Evolutionary conservation across 2,329 filamentous ascomycete genomes (phyloP), one percentile per base, ranked within the genome.

Genomic region (Aureobasidium sp.): DNA sequence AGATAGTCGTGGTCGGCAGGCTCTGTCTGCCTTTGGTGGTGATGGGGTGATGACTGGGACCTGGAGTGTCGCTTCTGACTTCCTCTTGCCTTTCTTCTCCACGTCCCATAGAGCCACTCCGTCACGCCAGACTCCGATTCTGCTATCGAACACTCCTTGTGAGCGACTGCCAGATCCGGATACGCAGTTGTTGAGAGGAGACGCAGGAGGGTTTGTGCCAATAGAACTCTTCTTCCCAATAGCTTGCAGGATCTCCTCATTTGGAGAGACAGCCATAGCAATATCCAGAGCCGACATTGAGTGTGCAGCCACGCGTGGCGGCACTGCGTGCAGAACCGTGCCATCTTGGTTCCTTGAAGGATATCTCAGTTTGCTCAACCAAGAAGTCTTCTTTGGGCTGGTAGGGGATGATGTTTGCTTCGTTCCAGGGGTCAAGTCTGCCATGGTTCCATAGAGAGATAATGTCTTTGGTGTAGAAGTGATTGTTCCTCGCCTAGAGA

Each of bases 71-170:
- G 50, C 14, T n/a, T 62, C 54, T 37, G 56, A 42, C 11, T 63
- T 58, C 17, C 67, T 19, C 29, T 44, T 29, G 27, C 14, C 17
- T 15, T 12, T 29, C 35, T 17, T 42, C 6, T 31, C 53, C 8
- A 39, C 65, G 29, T 74, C 73, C 76, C 77, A 79, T 56, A 76
- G 70, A 31, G 75, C 72, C 39, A 72, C 72, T 5, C 77, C 78
- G 66, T 79, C 69, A 56, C 73, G 75, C 72, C 77, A 80, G 4
- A 75, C 69, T 6, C 77, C 77, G 63, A 79, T 73, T 39, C 68
- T 66, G 31, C 67, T 70, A 42, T 48, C 64, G 63, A 66, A 70
- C 53, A 37, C 63, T 40, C 53, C 61, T 62, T 53, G 65, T 62
- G 47, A 62, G 63, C 57, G 66, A 66, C 39, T 64, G 67, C 44